Percentiles rank a stretch among this genome's conserved stretches.
phyloP scores from a whole-genome alignment of 2,329 filamentous ascomycete genomes.

The Colletotrichum scovillei region DNA sequence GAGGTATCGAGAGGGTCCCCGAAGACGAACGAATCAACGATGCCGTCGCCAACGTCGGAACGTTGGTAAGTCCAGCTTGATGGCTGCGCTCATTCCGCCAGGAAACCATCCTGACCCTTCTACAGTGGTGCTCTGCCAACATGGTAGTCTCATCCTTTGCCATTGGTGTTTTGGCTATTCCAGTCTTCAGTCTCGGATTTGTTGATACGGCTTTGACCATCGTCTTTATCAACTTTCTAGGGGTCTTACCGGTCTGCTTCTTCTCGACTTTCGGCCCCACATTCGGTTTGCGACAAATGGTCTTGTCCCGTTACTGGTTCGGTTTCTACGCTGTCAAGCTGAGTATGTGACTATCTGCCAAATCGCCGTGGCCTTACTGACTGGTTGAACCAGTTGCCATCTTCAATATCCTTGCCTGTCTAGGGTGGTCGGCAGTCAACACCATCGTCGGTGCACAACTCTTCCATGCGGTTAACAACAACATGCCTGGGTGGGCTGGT shows the following conservation, averaged over 20 bases:
- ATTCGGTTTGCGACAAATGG: slow-evolving; percentile 84
- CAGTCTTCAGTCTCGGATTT: slow-evolving; percentile 77
- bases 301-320: slow-evolving; percentile 82
- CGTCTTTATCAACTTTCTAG: slow-evolving; percentile 80
- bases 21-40: slow-evolving; percentile 75
- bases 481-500: slow-evolving; percentile 78
- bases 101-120: slow-evolving; percentile 1
- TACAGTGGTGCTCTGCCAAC: slow-evolving; percentile 77
- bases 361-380: background rate
- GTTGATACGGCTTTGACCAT: slow-evolving; percentile 78
- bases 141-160: slow-evolving; percentile 83
- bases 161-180: slow-evolving; percentile 76
- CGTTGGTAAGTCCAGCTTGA: slow-evolving; percentile 67
- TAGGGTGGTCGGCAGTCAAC: slow-evolving; percentile 84
- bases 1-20: slow-evolving; percentile 81
- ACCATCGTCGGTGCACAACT: slow-evolving; percentile 84
- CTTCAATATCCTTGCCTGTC: slow-evolving; percentile 76
- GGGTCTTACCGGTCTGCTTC: slow-evolving; percentile 78
- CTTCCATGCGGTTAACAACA: slow-evolving; percentile 76
- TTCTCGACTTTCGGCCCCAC: slow-evolving; percentile 81
- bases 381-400: slow-evolving; percentile 63
- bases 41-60: slow-evolving; percentile 74
- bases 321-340: slow-evolving; percentile 78
- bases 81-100: background rate
- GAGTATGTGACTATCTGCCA: slow-evolving; percentile 55